Evolutionary conservation across 1,284 basidiomycete species (phyloP), one percentile per base, ranked within the genome.

Genomic region (Rugosomyces carneus): DNA sequence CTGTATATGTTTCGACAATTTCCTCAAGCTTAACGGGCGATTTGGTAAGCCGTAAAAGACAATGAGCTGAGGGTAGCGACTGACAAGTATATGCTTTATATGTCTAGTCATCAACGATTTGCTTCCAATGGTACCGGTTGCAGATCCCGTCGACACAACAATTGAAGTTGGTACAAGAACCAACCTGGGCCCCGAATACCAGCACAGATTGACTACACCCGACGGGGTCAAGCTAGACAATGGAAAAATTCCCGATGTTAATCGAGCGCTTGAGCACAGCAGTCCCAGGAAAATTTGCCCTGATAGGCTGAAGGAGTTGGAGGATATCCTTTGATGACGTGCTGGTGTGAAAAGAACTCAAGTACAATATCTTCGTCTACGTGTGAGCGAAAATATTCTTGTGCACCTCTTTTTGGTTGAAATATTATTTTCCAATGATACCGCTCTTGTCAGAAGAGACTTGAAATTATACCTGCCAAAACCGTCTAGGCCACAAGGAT

Each of bases 181-280:
- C 2, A 57, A 57, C 39, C 53, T 57, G 18, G 40, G 32, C 15
- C 39, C 44, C 5, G 56, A 52, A 49, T 57, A 54, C 32, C 56
- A 57, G 42, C 48, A 48, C 18, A 51, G 56, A 23, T 57, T 56
- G 37, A 42, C 43, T 20, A 57, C 15, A 43, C 53, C 3, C 53
- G 56, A 50, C 15, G 42, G 44, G 3, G 48, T 57, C 26, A n/a
- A 48, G 18, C 53, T 57, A n/a, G 50, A 57, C 40, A 44, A 47
- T 18, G 37, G 44, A 5, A 42, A 44, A 29, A 56, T 57, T 44
- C 56, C 53, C 15, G 54, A 56, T 36, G 56, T 56, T 43, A 49
- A 47, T 42, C 31, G 47, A 19, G 56, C 54, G 13, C 48, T 57
- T 41, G 51, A 57, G 21, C 45, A 47, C 21, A 57, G 56, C 38